Percentiles rank a stretch among this genome's conserved stretches.
These are phyloP conservation scores for Gloeostereum incarnatum DNA, from an alignment of 768 basidiomycete genomes.

Conservation along the genomic window DNA sequence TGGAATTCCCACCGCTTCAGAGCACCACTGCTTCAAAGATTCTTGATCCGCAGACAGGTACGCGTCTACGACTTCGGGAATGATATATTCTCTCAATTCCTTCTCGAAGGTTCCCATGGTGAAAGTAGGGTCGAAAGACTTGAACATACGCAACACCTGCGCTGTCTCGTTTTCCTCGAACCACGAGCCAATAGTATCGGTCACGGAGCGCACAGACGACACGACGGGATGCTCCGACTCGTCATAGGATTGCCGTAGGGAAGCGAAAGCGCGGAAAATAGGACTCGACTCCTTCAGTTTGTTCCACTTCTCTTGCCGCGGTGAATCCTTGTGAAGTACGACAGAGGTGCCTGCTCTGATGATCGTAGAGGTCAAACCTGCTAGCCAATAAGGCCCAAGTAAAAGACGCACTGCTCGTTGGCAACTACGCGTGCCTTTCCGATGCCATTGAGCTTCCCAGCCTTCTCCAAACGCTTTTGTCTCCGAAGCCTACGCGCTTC, in stretches of 20 bases:
- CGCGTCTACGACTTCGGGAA: constrained; percentile 96
- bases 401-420: constrained; percentile 66
- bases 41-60: constrained; percentile 88
- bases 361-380: neutral
- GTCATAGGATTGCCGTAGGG: constrained; percentile 65
- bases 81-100: constrained; percentile 92
- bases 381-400: neutral
- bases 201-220: constrained; percentile 71
- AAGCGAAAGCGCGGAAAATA: constrained; percentile 49
- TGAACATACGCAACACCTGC: constrained; percentile 85
- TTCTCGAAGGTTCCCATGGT: constrained; percentile 79
- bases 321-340: constrained; percentile 76
- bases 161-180: constrained; percentile 98
- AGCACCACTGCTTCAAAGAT: constrained; percentile 82
- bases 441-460: constrained; percentile 61
- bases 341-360: constrained; percentile 78
- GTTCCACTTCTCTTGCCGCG: constrained; percentile 75
- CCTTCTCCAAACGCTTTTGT: constrained; percentile 75
- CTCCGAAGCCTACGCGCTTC: constrained; percentile 79
- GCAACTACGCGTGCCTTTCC: constrained; percentile 48
- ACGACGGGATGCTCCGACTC: constrained; percentile 93
- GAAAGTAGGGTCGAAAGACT: constrained; percentile 81
- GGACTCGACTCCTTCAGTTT: constrained; percentile 72
- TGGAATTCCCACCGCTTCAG: constrained; percentile 72
- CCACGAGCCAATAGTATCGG: constrained; percentile 78